phyloP scores from a whole-genome alignment of 768 basidiomycete genomes.

The Megacollybia marginata region DNA sequence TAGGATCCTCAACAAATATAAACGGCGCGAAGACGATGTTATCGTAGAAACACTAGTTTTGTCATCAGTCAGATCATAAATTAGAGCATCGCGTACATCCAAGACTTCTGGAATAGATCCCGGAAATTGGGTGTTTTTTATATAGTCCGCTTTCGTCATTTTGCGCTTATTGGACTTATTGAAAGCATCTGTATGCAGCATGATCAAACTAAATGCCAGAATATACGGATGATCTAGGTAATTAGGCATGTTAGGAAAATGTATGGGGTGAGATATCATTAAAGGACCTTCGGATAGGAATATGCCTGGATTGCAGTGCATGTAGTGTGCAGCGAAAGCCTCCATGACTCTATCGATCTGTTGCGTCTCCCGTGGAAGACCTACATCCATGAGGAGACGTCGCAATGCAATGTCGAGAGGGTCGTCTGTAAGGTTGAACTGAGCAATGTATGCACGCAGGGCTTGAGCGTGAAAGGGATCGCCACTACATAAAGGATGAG shows the following conservation, averaged over 20 bases:
- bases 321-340: conserved; percentile 83
- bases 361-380: conserved; percentile 92
- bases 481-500: conserved; percentile 34
- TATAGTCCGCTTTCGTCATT: conserved; percentile 93
- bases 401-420: conserved; percentile 91
- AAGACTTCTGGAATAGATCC: conserved; percentile 79
- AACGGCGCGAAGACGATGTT: conserved; percentile 96
- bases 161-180: conserved; percentile 97
- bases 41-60: conserved; percentile 81
- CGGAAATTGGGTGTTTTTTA: conserved; percentile 85
- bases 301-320: conserved; percentile 73
- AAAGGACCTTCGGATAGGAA: conserved; percentile 69
- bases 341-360: conserved; percentile 98
- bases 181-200: conserved; percentile 98
- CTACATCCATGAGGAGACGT: conserved; percentile 82
- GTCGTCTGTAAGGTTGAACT: conserved; percentile 72
- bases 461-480: conserved; percentile 66
- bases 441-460: conserved; percentile 61
- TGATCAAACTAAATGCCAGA: conserved; percentile 93
- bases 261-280: not conserved
- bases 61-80: not conserved
- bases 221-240: conserved; percentile 85
- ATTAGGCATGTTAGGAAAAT: not conserved
- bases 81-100: conserved; percentile 49
- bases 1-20: conserved; percentile 89